Evolutionary conservation across 1,284 basidiomycete genomes (phyloP).

Genomic region (Bondarzewia mesenterica): DNA sequence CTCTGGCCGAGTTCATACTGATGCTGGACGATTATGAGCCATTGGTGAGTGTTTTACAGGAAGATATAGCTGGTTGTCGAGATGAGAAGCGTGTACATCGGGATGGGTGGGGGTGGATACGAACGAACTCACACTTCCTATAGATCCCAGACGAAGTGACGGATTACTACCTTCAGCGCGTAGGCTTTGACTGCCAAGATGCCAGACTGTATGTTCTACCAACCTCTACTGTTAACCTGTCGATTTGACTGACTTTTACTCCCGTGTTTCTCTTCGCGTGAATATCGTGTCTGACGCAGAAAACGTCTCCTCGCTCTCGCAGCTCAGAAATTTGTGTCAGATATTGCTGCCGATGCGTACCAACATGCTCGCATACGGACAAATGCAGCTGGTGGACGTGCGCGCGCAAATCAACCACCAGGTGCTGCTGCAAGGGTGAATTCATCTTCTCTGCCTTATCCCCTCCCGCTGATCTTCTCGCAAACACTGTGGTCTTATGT

Average conservation of each 20-base stretch:
- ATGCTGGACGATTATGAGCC: slow-evolving; percentile 98
- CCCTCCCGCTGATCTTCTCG: background rate
- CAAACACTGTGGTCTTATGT: no score
- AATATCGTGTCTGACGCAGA: slow-evolving; percentile 31
- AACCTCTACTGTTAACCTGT: background rate
- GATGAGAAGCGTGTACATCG: no score
- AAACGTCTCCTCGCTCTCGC: slow-evolving; percentile 93
- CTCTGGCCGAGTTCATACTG: slow-evolving; percentile 88
- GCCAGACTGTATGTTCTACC: slow-evolving; percentile 65
- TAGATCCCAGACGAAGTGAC: slow-evolving; percentile 98
- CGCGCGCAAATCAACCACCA: slow-evolving; percentile 50
- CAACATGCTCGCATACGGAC: slow-evolving; percentile 95
- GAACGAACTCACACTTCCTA: background rate
- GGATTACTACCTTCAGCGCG: slow-evolving; percentile 93
- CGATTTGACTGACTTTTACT: background rate
- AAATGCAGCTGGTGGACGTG: slow-evolving; percentile 63
- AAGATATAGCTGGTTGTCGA: no score
- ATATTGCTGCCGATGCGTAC: slow-evolving; percentile 95
- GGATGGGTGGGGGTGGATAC: background rate
- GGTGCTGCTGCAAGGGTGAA: slow-evolving; percentile 55
- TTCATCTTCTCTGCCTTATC: slow-evolving; percentile 4
- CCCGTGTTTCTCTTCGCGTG: background rate
- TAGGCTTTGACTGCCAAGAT: slow-evolving; percentile 96
- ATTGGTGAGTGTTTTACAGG: slow-evolving; percentile 46
- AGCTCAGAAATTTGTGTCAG: slow-evolving; percentile 96